Evolutionary conservation across 2,329 filamentous ascomycete genomes (phyloP), one percentile per base, ranked within the genome.

Genomic region (Cladobotryum protrusum): DNA sequence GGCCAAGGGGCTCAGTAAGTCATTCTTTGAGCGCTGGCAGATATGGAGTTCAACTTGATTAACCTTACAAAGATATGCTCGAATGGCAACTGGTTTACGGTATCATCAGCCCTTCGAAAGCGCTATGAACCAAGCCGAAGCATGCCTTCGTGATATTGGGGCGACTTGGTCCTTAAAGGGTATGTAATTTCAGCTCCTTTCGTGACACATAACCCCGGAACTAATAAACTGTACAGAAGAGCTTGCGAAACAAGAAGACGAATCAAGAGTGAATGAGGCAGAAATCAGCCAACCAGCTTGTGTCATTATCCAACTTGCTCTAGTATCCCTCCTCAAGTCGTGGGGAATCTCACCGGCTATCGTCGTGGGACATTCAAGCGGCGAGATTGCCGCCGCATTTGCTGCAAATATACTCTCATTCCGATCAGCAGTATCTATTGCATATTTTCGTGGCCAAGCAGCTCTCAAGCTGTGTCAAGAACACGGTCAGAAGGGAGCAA

Each of bases 301-400:
- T 47, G 71, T 68, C 12, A 64, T 65, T 1, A 29, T 72, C 5
- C 70, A 72, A 49, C 50, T 72, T n/a, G 68, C 54, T 19, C 50
- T 72, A 1, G 56, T 69, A 0, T 54, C 60, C n/a, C 53, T 70
- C 1, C 57, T 67, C 43, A 51, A 50, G 20, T 49, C 54, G 18
- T 66, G 62, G 53, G 57, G 56, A 7, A 47, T 68, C 8, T 43
- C 33, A 5, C 63, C 64, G 5, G 20, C 51, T 7, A 52, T 53
- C 9, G 62, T 64, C 3, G 55, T 59, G 3, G 64, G 66, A 0
- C 66, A 69, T 43, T 66, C 63, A 2, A 63, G 59, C 33, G 66
- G 66, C 3, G 66, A 69, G 52, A 69, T 67, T 34, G 63, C 61
- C 9, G 66, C 66, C 32, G 66, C 64, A 9, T 67, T 59, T 50